Evolutionary conservation across 176 grass and related monocot species (phyloP), one percentile per base, ranked within the genome.

Genomic region (Ananas comosus): DNA sequence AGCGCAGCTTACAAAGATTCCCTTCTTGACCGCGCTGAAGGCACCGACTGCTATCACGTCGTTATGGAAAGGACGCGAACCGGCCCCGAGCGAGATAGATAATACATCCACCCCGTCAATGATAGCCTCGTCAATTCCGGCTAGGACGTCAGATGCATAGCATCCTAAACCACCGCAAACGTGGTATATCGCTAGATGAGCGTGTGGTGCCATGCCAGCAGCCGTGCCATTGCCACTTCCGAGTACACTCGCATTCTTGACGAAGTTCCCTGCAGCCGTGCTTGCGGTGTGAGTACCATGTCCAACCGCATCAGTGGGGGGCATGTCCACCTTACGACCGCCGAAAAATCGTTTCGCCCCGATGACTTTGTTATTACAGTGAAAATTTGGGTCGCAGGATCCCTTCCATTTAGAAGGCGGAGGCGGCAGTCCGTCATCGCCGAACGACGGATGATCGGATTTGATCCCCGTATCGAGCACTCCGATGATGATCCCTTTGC

Each of bases 281-380:
- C 64, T 76, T 2, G 74, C 51, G 14, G 64, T 76, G 74, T 76
- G 74, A 10, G 74, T 76, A 2, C 74, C 74, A 12, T 76, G 74
- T n/a, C 74, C 74, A 1, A 10, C 51, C 3, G 10, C 16, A 10
- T 76, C 64, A 10, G 10, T 11, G 11, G 50, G 13, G 2, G 2
- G 6, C 10, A 10, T 10, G 1, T 14, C 24, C 5, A 1, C 21
- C 18, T 13, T 9, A 42, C 25, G 29, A 12, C 73, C 14, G 29
- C 1, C 25, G 3, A 3, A 8, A n/a, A 76, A 67, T 2, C 5
- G 3, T 57, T 9, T 14, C 9, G 50, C 74, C 27, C 64, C 74
- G 14, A 76, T 48, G 25, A 76, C 50, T 49, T 68, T 75, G 13
- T 66, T 65, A 27, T 68, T 76, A 51, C 64, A 67, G 5, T 11